Evolutionary conservation across 2,329 filamentous ascomycete genomes (phyloP), one percentile per base, ranked within the genome.

Genomic region (Pyrenophora graminea): DNA sequence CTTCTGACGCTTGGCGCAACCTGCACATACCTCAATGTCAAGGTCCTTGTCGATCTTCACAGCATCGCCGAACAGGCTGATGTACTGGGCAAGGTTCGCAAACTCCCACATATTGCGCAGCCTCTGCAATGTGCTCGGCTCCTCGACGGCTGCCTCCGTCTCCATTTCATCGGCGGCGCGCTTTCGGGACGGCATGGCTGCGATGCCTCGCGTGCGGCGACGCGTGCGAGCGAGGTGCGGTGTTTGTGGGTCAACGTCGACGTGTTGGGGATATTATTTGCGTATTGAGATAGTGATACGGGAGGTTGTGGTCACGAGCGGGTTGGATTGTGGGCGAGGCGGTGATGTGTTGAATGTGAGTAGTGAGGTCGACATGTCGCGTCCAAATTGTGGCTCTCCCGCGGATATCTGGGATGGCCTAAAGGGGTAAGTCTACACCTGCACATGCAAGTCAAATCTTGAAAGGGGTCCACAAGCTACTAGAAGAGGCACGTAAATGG

Each of bases 21-120:
- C 31, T 31, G 37, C 48, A 48, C 56, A 66, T 84, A 96, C 94
- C 78, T 97, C 92, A 59, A 97, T 89, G 68, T 93, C 91, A 57
- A 97, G 82, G 68, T 88, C 86, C 56, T 95, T 89, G 64, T 94
- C 88, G 60, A 97, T 89, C 77, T 96, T 97, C 71, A 96, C 86
- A 37, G 86, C 86, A 66, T 88, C 86, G 55, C 93, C 92, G 73
- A 99, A 99, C 34, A 93, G 84, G 71, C 87, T 89, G 55, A 97
- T 90, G 82, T 91, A 99, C 76, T 99, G 93, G 76, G 88, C 91
- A 6, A 97, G 78, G 67, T 91, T 93, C 55, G 93, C 90, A 75
- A 97, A 97, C 74, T 97, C 89, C 92, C 93, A 97, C 82, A 90
- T 91, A 70, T 90, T 94, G 57, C 93, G 85, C 61, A 97, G 82